Evolutionary conservation across 2,329 filamentous ascomycete species (phyloP).

Genomic region (Aspergillus awamori): DNA sequence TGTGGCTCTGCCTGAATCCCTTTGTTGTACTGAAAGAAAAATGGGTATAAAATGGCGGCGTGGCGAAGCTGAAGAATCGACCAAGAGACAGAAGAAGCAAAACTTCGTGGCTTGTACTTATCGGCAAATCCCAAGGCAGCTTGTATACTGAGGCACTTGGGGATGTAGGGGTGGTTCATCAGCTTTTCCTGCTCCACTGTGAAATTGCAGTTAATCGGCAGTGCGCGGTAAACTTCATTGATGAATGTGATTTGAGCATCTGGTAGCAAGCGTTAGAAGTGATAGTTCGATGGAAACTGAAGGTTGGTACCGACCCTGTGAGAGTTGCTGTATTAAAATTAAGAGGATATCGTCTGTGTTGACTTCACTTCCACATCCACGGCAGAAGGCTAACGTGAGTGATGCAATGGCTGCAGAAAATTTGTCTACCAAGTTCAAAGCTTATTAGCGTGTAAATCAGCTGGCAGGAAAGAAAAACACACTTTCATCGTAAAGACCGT

Average conservation of each 20-base stretch:
- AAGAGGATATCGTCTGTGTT: constrained; percentile 74
- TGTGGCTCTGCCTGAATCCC: constrained; percentile 51
- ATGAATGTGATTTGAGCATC: constrained; percentile 66
- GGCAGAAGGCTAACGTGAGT: constrained; percentile 58
- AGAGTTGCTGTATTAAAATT: constrained; percentile 58
- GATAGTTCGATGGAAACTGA: constrained; percentile 37
- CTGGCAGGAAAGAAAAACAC: constrained; percentile 17
- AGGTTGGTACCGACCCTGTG: constrained; percentile 40
- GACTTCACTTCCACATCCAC: constrained; percentile 50
- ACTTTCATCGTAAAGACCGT: constrained; percentile 43
- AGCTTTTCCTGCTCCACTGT: constrained; percentile 76
- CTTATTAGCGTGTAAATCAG: background rate
- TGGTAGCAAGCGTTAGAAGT: constrained; percentile 34
- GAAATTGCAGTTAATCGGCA: constrained; percentile 78
- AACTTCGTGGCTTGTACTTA: constrained; percentile 62
- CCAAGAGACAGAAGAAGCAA: constrained; percentile 75
- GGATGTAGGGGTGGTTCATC: constrained; percentile 71
- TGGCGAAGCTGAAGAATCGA: constrained; percentile 74
- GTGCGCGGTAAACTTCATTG: constrained; percentile 67
- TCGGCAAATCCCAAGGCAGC: constrained; percentile 75
- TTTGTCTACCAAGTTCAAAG: constrained; percentile 33
- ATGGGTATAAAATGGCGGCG: constrained; percentile 64
- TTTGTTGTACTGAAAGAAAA: constrained; percentile 66
- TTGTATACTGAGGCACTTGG: constrained; percentile 76
- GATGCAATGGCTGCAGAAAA: constrained; percentile 61